A percentile compares a stretch with the other conserved stretches of the same genome.
Conservation (phyloP, 352 stramenopile species). For the Phytophthora agathidicida region DNA sequence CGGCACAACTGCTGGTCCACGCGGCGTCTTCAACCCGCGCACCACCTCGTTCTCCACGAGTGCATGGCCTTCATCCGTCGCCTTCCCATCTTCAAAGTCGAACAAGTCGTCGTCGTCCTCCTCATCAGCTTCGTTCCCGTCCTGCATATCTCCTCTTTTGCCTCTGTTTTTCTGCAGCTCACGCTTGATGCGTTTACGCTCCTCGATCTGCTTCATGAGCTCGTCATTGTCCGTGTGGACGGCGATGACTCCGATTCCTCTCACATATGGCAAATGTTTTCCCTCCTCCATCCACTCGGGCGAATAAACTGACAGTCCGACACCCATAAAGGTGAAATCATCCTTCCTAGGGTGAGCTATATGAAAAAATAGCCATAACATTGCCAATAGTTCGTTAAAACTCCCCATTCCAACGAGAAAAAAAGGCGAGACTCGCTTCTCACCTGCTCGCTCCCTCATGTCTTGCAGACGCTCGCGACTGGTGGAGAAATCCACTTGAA, state of each 20-base stretch:
- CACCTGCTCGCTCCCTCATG: constrained; percentile 52
- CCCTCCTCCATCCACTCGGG: constrained; percentile 62
- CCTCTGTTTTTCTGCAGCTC: constrained; percentile 43
- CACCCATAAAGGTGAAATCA: constrained; percentile 62
- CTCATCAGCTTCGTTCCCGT: constrained; percentile 37
- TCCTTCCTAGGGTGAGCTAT: constrained; percentile 51
- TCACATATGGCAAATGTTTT: constrained; percentile 59
- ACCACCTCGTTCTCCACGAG: constrained; percentile 61
- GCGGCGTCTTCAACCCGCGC: constrained; percentile 43
- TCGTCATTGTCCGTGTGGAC: constrained; percentile 52
- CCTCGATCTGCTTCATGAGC: constrained; percentile 65
- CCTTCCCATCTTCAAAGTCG: constrained; percentile 39
- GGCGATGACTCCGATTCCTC: constrained; percentile 57
- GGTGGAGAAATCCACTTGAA: constrained; percentile 48
- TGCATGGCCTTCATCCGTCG: constrained; percentile 41
- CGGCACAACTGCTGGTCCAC: constrained; percentile 46
- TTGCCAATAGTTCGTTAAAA: constrained; percentile 11
- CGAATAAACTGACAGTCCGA: constrained; percentile 72
- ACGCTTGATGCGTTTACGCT: constrained; percentile 70
- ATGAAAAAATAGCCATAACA: constrained; percentile 8
- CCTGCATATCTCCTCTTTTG: constrained; percentile 41
- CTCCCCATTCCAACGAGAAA: constrained; percentile 1
- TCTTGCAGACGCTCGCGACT: constrained; percentile 54
- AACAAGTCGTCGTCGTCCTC: constrained; percentile 48
- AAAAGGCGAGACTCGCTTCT: background rate